Conservation (phyloP, 345 rosid genomes). For the Garcia nutans region DNA sequence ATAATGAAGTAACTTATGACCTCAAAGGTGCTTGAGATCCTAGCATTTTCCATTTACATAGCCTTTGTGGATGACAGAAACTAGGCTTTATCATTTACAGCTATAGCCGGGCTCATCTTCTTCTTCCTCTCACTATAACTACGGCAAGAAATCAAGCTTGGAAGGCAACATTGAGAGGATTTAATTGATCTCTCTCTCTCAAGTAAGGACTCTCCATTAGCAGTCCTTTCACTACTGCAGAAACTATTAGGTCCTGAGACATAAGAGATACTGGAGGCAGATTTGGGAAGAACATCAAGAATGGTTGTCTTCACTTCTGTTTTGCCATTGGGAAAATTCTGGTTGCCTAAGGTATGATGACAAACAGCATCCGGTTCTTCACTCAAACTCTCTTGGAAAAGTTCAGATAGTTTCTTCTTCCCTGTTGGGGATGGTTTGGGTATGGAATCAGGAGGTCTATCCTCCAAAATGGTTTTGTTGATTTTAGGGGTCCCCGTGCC, state of each 20-base stretch:
- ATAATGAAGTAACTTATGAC: background rate
- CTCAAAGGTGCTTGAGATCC: slow-evolving; percentile 5
- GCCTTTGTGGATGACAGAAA: background rate
- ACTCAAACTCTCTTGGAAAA: slow-evolving; percentile 57
- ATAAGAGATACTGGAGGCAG: slow-evolving; percentile 46
- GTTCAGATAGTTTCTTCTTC: slow-evolving; percentile 69
- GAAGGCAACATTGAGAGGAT: slow-evolving; percentile 65
- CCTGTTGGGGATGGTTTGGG: slow-evolving; percentile 44
- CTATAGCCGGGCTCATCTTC: slow-evolving; percentile 45
- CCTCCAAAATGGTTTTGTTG: slow-evolving; percentile 29
- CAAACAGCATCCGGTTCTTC: slow-evolving; percentile 39
- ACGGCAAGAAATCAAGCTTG: slow-evolving; percentile 58
- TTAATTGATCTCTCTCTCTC: slow-evolving; percentile 46
- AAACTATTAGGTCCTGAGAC: slow-evolving; percentile 53
- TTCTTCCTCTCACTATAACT: slow-evolving; percentile 69
- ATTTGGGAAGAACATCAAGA: slow-evolving; percentile 36
- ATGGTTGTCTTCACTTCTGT: slow-evolving; percentile 33
- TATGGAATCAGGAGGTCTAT: slow-evolving; percentile 36
- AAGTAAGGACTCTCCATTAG: slow-evolving; percentile 37
- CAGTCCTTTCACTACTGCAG: slow-evolving; percentile 47
- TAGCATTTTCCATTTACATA: slow-evolving; percentile 6
- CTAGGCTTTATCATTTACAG: slow-evolving; percentile 22
- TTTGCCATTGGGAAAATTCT: slow-evolving; percentile 23
- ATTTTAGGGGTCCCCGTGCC: slow-evolving; percentile 43
- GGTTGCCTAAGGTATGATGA: slow-evolving; percentile 20